Evolutionary conservation across 306 rosid species (phyloP).

Genomic region (Dalbergia cultrata): DNA sequence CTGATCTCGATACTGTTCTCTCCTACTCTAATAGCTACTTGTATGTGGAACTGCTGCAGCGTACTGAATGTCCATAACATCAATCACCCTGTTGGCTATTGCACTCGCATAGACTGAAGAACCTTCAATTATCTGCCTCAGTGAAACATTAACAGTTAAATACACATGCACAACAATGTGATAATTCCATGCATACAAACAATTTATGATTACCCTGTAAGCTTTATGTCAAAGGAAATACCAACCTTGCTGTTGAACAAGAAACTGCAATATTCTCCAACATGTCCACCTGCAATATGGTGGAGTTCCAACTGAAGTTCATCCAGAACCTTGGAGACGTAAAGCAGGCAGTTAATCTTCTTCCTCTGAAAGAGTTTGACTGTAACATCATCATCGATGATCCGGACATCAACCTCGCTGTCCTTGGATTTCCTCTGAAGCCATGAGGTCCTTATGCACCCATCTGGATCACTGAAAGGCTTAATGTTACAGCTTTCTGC

Average conservation of each 20-base stretch:
- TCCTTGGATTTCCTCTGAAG: slow-evolving; percentile 95
- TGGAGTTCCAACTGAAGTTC: slow-evolving; percentile 91
- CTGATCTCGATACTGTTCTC: slow-evolving; percentile 32
- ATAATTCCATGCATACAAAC: not conserved
- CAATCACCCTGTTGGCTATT: slow-evolving; percentile 76
- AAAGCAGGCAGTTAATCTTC: slow-evolving; percentile 77
- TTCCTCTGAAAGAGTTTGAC: slow-evolving; percentile 85
- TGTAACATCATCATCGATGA: slow-evolving; percentile 88
- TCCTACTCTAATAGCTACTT: slow-evolving; percentile 40
- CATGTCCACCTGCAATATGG: slow-evolving; percentile 97
- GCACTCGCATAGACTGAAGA: slow-evolving; percentile 80
- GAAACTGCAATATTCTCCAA: slow-evolving; percentile 93
- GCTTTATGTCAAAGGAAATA: slow-evolving; percentile 18
- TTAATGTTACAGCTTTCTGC: slow-evolving; percentile 75
- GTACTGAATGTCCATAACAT: slow-evolving; percentile 67
- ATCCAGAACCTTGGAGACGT: slow-evolving; percentile 77
- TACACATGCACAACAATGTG: not conserved
- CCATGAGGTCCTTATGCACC: slow-evolving; percentile 87
- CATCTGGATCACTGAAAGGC: slow-evolving; percentile 67
- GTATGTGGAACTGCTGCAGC: slow-evolving; percentile 55
- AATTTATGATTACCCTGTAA: not conserved
- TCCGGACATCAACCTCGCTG: slow-evolving; percentile 91
- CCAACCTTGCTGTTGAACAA: slow-evolving; percentile 93
- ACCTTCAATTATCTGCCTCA: slow-evolving; percentile 71
- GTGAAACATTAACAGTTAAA: slow-evolving; percentile 34